phyloP scores from a whole-genome alignment of 1,284 basidiomycete genomes.

The Puccinia horiana region DNA sequence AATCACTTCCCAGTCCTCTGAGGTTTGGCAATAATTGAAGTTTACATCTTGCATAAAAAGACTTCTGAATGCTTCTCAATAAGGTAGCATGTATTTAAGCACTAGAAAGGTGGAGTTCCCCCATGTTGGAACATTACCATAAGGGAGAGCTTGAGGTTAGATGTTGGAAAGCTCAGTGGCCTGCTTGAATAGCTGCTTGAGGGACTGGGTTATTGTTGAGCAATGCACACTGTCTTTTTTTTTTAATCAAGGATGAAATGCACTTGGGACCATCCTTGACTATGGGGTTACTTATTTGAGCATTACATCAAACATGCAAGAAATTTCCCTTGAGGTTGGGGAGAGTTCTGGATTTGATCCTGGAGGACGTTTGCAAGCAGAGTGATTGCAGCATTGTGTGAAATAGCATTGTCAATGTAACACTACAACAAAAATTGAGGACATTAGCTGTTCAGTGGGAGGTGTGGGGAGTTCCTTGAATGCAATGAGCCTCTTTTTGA shows the following conservation, averaged over 20 bases:
- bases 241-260: neutral
- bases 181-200: neutral
- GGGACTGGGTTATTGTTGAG: too few species aligned
- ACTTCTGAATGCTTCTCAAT: neutral
- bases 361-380: neutral
- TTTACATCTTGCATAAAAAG: neutral
- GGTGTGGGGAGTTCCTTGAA: slow-evolving; percentile 6
- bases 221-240: neutral
- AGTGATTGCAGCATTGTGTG: neutral
- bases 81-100: neutral
- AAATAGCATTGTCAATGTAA: neutral
- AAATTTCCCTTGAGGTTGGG: neutral
- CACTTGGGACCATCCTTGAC: neutral
- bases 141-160: neutral
- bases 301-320: neutral
- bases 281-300: neutral
- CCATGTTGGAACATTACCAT: neutral
- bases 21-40: neutral
- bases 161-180: neutral
- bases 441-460: neutral
- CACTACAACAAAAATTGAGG: neutral
- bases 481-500: neutral
- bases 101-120: too few species aligned
- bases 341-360: neutral
- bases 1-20: neutral